These are phyloP conservation scores for Brettanomyces bruxellensis DNA, from an alignment of 805 yeast genomes.

Conservation along the genomic window DNA sequence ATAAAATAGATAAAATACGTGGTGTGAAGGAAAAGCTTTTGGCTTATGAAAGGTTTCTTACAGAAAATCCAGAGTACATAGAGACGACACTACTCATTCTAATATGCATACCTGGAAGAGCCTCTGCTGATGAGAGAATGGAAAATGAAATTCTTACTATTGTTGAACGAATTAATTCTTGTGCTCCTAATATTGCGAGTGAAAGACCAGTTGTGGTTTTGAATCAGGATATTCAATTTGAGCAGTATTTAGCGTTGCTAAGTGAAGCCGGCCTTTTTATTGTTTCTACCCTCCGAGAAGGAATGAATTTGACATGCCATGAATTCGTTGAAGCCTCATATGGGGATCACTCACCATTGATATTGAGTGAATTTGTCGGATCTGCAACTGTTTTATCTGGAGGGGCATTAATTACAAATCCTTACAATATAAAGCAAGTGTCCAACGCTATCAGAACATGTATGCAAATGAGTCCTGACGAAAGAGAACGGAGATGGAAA, in stretches of 20 bases:
- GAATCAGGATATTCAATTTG: slow-evolving; percentile 82
- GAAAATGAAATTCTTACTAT: slow-evolving; percentile 68
- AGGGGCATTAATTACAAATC: slow-evolving; percentile 76
- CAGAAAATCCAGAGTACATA: slow-evolving; percentile 60
- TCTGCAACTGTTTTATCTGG: slow-evolving; percentile 69
- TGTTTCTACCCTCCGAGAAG: slow-evolving; percentile 90
- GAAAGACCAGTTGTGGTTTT: slow-evolving; percentile 80
- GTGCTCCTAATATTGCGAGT: slow-evolving; percentile 61
- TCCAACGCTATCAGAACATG: slow-evolving; percentile 55
- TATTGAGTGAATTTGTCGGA: slow-evolving; percentile 91
- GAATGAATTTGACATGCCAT: slow-evolving; percentile 94
- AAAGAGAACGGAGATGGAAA: slow-evolving; percentile 54
- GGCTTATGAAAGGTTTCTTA: slow-evolving; percentile 76
- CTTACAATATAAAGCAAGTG: slow-evolving; percentile 74
- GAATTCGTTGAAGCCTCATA: slow-evolving; percentile 77
- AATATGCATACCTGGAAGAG: slow-evolving; percentile 57
- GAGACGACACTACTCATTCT: slow-evolving; percentile 71
- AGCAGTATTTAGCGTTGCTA: slow-evolving; percentile 79
- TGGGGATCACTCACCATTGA: slow-evolving; percentile 67
- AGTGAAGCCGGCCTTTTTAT: slow-evolving; percentile 82
- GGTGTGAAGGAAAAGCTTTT: slow-evolving; percentile 82
- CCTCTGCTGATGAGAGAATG: slow-evolving; percentile 45
- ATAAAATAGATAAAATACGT: slow-evolving; percentile 77
- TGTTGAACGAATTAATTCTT: slow-evolving; percentile 78
- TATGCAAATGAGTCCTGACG: slow-evolving; percentile 55